phyloP scores from a whole-genome alignment of 108 stramenopile genomes.

The Stephanodiscus minutulus region DNA sequence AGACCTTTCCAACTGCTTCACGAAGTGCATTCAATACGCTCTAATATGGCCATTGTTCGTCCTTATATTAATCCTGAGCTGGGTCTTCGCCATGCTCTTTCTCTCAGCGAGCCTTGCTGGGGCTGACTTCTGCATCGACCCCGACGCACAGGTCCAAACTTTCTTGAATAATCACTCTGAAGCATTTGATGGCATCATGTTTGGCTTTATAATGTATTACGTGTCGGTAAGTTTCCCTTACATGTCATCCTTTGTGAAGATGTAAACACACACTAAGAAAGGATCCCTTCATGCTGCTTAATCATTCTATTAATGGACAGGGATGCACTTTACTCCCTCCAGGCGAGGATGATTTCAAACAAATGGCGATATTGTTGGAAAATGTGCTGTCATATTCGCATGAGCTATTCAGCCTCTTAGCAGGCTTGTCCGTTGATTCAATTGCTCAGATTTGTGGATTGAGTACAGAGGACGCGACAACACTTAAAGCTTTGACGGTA shows the following conservation, averaged over 20 bases:
- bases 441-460: slow-evolving; percentile 26
- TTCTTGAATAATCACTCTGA: slow-evolving; percentile 24
- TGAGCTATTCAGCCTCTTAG: slow-evolving; percentile 12
- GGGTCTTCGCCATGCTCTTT: slow-evolving; percentile 33
- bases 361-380: background rate
- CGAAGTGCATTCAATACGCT: slow-evolving; percentile 32
- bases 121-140: slow-evolving; percentile 39
- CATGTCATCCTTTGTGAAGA: background rate
- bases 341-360: background rate
- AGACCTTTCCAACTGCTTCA: slow-evolving; percentile 32
- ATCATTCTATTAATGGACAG: slow-evolving; percentile 5
- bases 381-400: slow-evolving; percentile 1
- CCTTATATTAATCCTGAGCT: slow-evolving; percentile 22
- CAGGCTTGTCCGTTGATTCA: background rate
- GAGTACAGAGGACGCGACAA: slow-evolving; percentile 1
- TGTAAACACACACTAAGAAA: background rate
- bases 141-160: slow-evolving; percentile 18
- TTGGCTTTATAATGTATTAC: slow-evolving; percentile 30
- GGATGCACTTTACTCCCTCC: slow-evolving; percentile 23
- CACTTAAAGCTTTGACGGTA: background rate
- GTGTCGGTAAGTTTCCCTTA: slow-evolving; percentile 19
- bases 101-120: slow-evolving; percentile 36
- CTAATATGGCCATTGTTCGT: slow-evolving; percentile 46
- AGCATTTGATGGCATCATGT: slow-evolving; percentile 27
- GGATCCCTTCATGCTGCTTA: no score